Percentiles rank a stretch among this genome's conserved stretches.
Conservation (phyloP, 345 rosid species). For the Dipteronia dyeriana region DNA sequence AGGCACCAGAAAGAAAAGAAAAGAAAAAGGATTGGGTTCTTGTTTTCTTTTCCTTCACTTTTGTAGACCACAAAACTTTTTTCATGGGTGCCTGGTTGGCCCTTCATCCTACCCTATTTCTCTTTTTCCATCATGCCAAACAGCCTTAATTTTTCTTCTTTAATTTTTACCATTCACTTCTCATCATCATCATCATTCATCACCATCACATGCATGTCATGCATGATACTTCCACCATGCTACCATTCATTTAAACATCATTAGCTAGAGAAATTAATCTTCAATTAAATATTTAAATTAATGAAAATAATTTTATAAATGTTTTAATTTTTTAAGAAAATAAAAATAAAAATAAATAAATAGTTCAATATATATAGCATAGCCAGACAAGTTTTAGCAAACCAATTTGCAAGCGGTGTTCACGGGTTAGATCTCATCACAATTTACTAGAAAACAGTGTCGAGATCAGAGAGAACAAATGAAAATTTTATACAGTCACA, state of each 20-base stretch:
- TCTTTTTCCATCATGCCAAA: slow-evolving; percentile 24
- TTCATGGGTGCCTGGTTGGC: slow-evolving; percentile 28
- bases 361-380: no score
- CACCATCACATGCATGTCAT: background rate
- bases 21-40: background rate
- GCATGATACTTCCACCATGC: background rate
- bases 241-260: background rate
- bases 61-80: slow-evolving; percentile 30
- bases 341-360: background rate
- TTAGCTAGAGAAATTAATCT: no score
- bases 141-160: background rate
- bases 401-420: slow-evolving; percentile 26
- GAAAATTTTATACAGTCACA: slow-evolving; percentile 1
- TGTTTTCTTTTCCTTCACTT: slow-evolving; percentile 14
- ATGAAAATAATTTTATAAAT: no score
- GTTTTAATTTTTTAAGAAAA: no score
- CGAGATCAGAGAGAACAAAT: background rate
- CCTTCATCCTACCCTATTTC: slow-evolving; percentile 25
- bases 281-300: no score
- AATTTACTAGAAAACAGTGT: slow-evolving; percentile 37
- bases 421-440: slow-evolving; percentile 42
- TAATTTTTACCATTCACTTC: background rate
- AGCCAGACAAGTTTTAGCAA: background rate
- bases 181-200: background rate
- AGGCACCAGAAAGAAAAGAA: slow-evolving; percentile 26